Percentiles rank a stretch among this genome's conserved stretches.
Evolutionary conservation across 257 asterid species (phyloP).

Genomic region (Marsdenia floribunda): DNA sequence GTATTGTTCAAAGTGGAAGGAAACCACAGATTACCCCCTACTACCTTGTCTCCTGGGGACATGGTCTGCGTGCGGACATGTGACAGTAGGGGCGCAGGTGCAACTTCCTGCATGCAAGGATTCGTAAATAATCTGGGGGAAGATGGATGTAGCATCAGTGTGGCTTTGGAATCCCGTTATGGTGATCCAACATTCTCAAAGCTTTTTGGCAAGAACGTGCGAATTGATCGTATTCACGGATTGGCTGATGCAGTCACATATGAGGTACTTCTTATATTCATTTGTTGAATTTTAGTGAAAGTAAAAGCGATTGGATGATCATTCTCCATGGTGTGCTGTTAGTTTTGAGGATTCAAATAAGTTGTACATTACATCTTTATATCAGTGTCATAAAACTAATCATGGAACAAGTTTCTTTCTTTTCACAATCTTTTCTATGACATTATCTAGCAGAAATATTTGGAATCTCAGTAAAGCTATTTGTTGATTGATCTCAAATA

Average conservation of each 20-base stretch:
- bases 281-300: neutral
- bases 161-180: conserved; percentile 91
- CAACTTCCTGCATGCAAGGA: conserved; percentile 91
- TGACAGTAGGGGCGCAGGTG: conserved; percentile 86
- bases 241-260: conserved; percentile 92
- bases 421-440: neutral
- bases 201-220: conserved; percentile 81
- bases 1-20: conserved; percentile 86
- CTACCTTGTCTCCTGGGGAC: conserved; percentile 95
- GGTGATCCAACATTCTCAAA: conserved; percentile 91
- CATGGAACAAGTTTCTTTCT: neutral
- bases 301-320: neutral
- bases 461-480: neutral
- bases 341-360: too few relatives aligned
- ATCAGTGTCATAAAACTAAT: neutral
- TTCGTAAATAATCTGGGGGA: conserved; percentile 84
- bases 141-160: conserved; percentile 86
- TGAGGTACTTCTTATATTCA: conserved; percentile 48
- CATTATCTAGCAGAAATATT: neutral
- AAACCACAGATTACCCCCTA: conserved; percentile 85
- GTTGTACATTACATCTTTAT: too few relatives aligned
- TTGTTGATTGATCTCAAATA: neutral
- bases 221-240: conserved; percentile 92
- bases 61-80: conserved; percentile 96
- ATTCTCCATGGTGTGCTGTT: neutral